Percentiles rank a stretch among this genome's conserved stretches.
These are phyloP conservation scores for Gymnopilus junonius DNA, from an alignment of 768 basidiomycete genomes.

Conservation along the genomic window DNA sequence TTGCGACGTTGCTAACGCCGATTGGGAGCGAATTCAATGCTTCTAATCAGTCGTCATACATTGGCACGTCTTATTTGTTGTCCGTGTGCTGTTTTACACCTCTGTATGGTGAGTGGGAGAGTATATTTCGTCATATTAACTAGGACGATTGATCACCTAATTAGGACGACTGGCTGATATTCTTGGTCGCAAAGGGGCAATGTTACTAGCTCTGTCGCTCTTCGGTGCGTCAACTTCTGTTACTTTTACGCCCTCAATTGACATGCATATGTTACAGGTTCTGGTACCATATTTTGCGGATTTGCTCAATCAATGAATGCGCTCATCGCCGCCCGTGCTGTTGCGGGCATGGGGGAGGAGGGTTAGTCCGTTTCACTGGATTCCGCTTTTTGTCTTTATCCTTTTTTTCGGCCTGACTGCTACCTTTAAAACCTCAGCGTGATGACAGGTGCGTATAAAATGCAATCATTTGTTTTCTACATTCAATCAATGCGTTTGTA, in stretches of 20 bases:
- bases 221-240: slow-evolving; percentile 62
- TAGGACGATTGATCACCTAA: slow-evolving; percentile 19
- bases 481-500: slow-evolving; percentile 38
- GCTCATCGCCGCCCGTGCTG: slow-evolving; percentile 78
- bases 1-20: slow-evolving; percentile 82
- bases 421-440: slow-evolving; percentile 46
- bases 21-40: slow-evolving; percentile 87
- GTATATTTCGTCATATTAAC: slow-evolving; percentile 29
- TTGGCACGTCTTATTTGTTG: slow-evolving; percentile 87
- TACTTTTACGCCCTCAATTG: slow-evolving; percentile 12
- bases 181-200: slow-evolving; percentile 83
- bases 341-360: slow-evolving; percentile 95
- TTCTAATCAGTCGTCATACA: slow-evolving; percentile 81
- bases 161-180: slow-evolving; percentile 85
- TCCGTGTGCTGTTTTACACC: slow-evolving; percentile 93
- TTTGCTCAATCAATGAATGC: slow-evolving; percentile 84
- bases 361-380: slow-evolving; percentile 51
- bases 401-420: slow-evolving; percentile 27
- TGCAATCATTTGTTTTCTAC: slow-evolving; percentile 14
- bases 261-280: slow-evolving; percentile 45
- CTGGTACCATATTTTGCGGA: slow-evolving; percentile 87
- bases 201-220: slow-evolving; percentile 80
- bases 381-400: slow-evolving; percentile 23
- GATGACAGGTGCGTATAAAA: slow-evolving; percentile 70
- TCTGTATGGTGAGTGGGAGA: slow-evolving; percentile 65